A percentile compares a stretch with the other conserved stretches of the same genome.
phyloP scores from a whole-genome alignment of 2,329 filamentous ascomycete genomes.

The Cercospora beticola region DNA sequence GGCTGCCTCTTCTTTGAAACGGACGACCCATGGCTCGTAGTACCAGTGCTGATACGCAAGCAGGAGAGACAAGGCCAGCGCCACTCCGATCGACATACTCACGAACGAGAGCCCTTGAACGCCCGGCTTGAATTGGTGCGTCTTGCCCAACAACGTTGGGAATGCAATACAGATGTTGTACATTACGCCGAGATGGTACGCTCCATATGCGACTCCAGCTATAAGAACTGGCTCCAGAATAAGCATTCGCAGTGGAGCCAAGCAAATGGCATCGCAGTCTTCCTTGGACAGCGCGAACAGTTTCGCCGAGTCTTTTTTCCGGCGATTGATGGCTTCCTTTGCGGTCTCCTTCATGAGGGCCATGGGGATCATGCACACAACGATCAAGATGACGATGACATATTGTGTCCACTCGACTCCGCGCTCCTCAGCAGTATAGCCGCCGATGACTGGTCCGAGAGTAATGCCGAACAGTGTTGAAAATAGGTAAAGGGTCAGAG shows the following conservation, averaged over 20 bases:
- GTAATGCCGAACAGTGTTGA: conserved; percentile 41
- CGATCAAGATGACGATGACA: conserved; percentile 40
- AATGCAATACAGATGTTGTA: conserved; percentile 28
- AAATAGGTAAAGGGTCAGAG: conserved; percentile 37
- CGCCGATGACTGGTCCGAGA: conserved; percentile 45
- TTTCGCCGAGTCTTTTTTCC: conserved; percentile 20
- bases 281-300: conserved; percentile 26
- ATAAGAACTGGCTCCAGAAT: conserved; percentile 35
- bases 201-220: conserved; percentile 17
- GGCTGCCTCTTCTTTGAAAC: conserved; percentile 17
- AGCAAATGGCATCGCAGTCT: conserved; percentile 9
- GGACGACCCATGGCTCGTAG: conserved; percentile 22
- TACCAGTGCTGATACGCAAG: conserved; percentile 36
- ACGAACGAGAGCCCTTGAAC: conserved; percentile 39
- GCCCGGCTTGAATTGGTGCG: conserved; percentile 36
- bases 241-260: conserved; percentile 30
- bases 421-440: conserved; percentile 40
- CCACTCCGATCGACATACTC: conserved; percentile 36
- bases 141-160: conserved; percentile 21
- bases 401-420: conserved; percentile 44
- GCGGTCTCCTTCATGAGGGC: conserved; percentile 55
- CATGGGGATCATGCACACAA: conserved; percentile 37
- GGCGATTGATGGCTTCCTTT: conserved; percentile 45
- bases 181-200: conserved; percentile 26
- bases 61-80: conserved; percentile 32